A percentile compares a stretch with the other conserved stretches of the same genome.
These are phyloP conservation scores for Lachancea nothofagi DNA, from an alignment of 805 yeast species.

Conservation along the genomic window DNA sequence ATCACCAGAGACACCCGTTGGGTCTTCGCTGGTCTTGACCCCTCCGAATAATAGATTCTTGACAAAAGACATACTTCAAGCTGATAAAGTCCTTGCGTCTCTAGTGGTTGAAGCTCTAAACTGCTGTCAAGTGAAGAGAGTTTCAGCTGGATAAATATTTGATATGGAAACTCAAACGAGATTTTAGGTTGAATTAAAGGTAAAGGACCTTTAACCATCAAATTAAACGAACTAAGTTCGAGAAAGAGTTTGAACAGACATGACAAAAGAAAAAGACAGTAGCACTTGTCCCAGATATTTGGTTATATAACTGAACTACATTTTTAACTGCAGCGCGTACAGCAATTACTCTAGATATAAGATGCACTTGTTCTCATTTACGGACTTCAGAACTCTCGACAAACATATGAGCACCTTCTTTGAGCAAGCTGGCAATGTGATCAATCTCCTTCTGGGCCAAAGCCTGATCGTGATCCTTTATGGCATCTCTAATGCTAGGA, in stretches of 20 bases:
- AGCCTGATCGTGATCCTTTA: constrained; percentile 44
- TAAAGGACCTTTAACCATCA: constrained; percentile 1
- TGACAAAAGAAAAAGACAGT: not conserved
- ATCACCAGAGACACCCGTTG: constrained; percentile 26
- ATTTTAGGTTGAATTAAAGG: not conserved
- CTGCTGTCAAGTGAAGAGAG: not conserved
- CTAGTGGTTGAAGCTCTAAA: not conserved
- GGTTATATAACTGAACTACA: too few relatives aligned
- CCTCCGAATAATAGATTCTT: constrained; percentile 31
- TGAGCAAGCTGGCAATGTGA: constrained; percentile 36
- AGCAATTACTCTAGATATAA: not conserved
- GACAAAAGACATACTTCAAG: constrained; percentile 36
- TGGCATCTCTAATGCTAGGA: constrained; percentile 70
- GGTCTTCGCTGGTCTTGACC: constrained; percentile 31
- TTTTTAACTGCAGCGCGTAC: too few relatives aligned
- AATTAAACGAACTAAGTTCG: constrained; percentile 3
- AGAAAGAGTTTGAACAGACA: not conserved
- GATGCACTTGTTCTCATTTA: not conserved
- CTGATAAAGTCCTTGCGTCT: too few relatives aligned
- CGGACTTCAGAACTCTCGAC: constrained; percentile 24
- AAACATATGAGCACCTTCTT: constrained; percentile 28
- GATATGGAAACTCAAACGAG: not conserved
- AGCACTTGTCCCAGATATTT: not conserved
- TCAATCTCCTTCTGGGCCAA: constrained; percentile 52
- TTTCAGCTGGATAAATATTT: not conserved